phyloP scores from a whole-genome alignment of 768 basidiomycete species.

The Termitomyces eurrhizus region DNA sequence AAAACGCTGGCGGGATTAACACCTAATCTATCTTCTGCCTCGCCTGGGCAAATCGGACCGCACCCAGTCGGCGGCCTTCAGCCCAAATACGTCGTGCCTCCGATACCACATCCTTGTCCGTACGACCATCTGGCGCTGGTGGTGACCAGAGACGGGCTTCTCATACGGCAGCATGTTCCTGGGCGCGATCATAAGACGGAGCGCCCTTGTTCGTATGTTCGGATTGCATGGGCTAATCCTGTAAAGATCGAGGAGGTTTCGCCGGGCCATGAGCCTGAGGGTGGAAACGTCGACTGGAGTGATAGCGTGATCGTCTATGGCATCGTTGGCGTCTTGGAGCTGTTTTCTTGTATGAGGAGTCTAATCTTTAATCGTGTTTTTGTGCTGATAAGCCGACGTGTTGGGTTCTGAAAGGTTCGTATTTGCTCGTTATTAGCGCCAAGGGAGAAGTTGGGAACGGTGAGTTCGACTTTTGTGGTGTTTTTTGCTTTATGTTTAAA shows the following conservation, averaged over 20 bases:
- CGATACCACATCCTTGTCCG: conserved; percentile 73
- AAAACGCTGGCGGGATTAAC: conserved; percentile 13
- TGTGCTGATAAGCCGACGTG: conserved; percentile 7
- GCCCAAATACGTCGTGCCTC: conserved; percentile 61
- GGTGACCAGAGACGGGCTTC: conserved; percentile 56
- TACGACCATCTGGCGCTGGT: conserved; percentile 65
- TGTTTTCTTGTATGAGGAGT: conserved; percentile 56
- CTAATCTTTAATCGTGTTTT: neutral
- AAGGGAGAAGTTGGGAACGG: conserved; percentile 61
- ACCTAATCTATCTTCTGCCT: conserved; percentile 10
- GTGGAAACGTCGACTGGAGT: conserved; percentile 46
- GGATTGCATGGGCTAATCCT: conserved; percentile 53
- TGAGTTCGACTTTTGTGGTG: conserved; percentile 31
- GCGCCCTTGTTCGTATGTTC: conserved; percentile 37
- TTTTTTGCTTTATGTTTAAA: conserved; percentile 1
- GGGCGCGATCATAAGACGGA: conserved; percentile 19
- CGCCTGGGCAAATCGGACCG: conserved; percentile 11
- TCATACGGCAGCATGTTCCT: conserved; percentile 55
- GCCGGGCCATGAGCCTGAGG: conserved; percentile 11
- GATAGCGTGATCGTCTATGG: conserved; percentile 64
- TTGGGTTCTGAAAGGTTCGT: conserved; percentile 49
- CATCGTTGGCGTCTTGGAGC: conserved; percentile 67
- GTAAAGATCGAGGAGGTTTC: conserved; percentile 50
- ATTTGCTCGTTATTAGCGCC: conserved; percentile 69
- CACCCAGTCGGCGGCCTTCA: conserved; percentile 41